phyloP scores from a whole-genome alignment of 148 eudicot species.

The Mesembryanthemum crystallinum region DNA sequence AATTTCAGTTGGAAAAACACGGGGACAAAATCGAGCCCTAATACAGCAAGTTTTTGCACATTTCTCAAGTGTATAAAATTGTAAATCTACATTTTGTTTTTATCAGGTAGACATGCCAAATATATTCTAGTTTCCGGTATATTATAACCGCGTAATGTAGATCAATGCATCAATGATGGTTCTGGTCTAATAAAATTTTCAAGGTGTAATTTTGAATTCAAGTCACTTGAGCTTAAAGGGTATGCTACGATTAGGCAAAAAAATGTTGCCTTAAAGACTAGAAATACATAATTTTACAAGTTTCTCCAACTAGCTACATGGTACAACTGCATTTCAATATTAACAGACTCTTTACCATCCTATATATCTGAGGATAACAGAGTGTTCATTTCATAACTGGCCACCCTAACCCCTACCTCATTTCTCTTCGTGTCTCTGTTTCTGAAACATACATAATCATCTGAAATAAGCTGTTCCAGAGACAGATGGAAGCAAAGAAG shows the following conservation, averaged over 20 bases:
- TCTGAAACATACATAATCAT: background rate
- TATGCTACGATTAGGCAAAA: constrained; percentile 29
- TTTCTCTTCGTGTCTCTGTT: constrained; percentile 12
- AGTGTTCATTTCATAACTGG: constrained; percentile 3
- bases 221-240: constrained; percentile 60
- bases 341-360: constrained; percentile 20
- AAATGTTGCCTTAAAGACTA: constrained; percentile 56
- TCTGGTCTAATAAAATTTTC: background rate
- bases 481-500: constrained; percentile 49
- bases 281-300: constrained; percentile 39
- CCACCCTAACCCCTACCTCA: background rate
- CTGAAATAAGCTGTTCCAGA: background rate
- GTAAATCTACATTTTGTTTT: too few relatives aligned
- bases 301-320: constrained; percentile 34
- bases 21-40: background rate
- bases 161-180: background rate
- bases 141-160: background rate
- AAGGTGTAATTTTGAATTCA: constrained; percentile 6
- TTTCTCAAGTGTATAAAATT: background rate
- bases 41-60: constrained; percentile 17
- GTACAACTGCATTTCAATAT: constrained; percentile 25
- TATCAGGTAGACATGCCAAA: too few relatives aligned
- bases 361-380: constrained; percentile 26
- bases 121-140: background rate
- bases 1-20: constrained; percentile 3